Evolutionary conservation across 345 rosid genomes (phyloP), one percentile per base, ranked within the genome.

Genomic region (Brassica nigra): DNA sequence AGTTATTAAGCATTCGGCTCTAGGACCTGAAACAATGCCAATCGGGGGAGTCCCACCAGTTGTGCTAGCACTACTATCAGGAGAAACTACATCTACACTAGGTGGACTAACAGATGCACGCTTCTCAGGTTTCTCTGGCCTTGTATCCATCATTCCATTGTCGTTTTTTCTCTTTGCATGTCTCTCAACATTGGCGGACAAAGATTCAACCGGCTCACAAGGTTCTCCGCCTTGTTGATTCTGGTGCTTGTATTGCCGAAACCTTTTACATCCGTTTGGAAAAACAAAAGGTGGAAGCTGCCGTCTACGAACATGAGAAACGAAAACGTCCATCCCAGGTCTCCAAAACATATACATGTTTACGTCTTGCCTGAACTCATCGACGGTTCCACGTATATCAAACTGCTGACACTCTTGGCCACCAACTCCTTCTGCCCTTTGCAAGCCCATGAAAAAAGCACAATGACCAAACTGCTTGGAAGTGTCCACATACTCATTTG

Each of bases 391-490:
- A 30, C 92, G 86, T 78, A 90, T 87, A 84, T 90, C 94, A 74
- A 90, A 90, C 77, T 87, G 90, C 72, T 90, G 92, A 79, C 89
- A 85, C 78, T 88, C 90, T 81, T 86, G 89, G 66, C 87, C 79
- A 62, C 71, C 85, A 57, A 76, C 75, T 75, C 87, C 89, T 74
- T 86, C 88, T 80, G 84, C 86, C 82, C 88, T 86, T 74, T 83
- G 89, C 81, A 90, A 79, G 54, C 94, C 92, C 94, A 90, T 86
- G 84, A 90, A 90, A 81, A 88, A 86, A 15, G 90, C 87, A 83
- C 85, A 85, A 63, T 90, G 87, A 2, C 68, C 66, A 80, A 82
- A 85, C 82, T 75, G 86, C 78, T 76, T 88, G 37, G 89, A 87
- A 3, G 78, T 37, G 76, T 90, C 90, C 42, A 82, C 73, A 70